phyloP scores from a whole-genome alignment of 805 yeast genomes.

The Yamadazyma sp. region DNA sequence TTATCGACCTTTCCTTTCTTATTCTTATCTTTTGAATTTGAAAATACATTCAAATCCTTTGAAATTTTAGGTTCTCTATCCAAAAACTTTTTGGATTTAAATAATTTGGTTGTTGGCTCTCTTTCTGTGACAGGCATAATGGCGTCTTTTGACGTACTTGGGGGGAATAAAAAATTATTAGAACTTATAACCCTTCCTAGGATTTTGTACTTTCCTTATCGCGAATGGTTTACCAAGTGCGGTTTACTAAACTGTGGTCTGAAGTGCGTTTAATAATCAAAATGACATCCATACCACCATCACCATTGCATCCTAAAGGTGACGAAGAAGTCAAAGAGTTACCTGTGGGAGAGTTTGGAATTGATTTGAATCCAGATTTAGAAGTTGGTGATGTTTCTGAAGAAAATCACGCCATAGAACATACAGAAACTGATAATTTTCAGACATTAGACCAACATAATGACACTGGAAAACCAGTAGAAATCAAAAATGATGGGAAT shows the following conservation, averaged over 20 bases:
- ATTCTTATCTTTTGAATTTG: too few species aligned
- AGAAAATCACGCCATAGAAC: not conserved
- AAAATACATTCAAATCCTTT: too few species aligned
- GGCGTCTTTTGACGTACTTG: too few species aligned
- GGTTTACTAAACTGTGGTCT: not conserved
- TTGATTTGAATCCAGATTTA: conserved; percentile 41
- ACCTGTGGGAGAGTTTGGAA: conserved; percentile 25
- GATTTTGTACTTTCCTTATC: conserved; percentile 4
- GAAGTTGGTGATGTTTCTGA: conserved; percentile 23
- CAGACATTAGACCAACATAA: not conserved
- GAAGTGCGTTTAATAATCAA: not conserved
- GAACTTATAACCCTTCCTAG: too few species aligned
- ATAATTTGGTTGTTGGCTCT: conserved; percentile 7
- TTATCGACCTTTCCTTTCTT: not conserved
- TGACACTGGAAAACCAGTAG: not conserved
- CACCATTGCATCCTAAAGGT: conserved; percentile 34
- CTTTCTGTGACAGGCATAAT: conserved; percentile 14
- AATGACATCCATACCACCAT: conserved; percentile 21
- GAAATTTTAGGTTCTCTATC: too few species aligned
- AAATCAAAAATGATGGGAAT: not conserved
- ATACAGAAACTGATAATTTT: not conserved
- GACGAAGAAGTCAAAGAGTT: conserved; percentile 29
- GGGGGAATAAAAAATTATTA: too few species aligned
- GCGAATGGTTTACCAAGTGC: conserved; percentile 7
- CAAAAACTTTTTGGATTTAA: too few species aligned